These are phyloP conservation scores for Eimeria praecox DNA, from an alignment of 169 alveolate species.

Conservation along the genomic window DNA sequence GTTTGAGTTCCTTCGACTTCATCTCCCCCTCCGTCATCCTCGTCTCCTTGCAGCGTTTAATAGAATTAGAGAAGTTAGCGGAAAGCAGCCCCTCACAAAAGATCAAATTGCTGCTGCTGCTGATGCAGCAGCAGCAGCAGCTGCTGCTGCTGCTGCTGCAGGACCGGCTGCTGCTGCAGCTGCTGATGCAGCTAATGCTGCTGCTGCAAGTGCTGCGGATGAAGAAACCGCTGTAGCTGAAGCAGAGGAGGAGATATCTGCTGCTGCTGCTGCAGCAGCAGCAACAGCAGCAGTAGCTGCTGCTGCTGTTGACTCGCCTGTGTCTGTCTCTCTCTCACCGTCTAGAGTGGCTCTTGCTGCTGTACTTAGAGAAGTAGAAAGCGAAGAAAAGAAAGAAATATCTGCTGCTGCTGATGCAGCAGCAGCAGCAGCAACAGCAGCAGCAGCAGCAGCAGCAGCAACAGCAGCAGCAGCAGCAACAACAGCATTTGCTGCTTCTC, in stretches of 20 bases:
- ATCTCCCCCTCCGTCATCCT: conserved; percentile 18
- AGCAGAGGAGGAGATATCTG: not conserved
- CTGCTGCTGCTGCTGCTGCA: not conserved
- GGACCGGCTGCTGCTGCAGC: not conserved
- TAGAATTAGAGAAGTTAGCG: conserved; percentile 7
- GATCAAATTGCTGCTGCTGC: not conserved
- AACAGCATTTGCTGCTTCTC: no score
- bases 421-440: no score
- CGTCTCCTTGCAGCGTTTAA: conserved; percentile 13
- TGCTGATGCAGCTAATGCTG: not conserved
- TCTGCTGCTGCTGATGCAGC: no score
- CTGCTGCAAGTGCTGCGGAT: not conserved
- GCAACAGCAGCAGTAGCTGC: not conserved
- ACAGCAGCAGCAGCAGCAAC: no score
- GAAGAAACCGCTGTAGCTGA: not conserved
- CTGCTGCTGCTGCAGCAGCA: conserved; percentile 27
- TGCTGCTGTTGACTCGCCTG: not conserved
- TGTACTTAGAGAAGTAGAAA: no score
- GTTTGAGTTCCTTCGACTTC: conserved; percentile 2
- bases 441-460: no score
- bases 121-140: no score
- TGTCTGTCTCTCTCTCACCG: no score
- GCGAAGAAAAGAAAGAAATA: no score
- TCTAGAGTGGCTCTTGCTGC: no score
- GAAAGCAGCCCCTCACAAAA: conserved; percentile 22